Evolutionary conservation across 768 basidiomycete species (phyloP).

Genomic region (Agaricus sinodeliciosus): DNA sequence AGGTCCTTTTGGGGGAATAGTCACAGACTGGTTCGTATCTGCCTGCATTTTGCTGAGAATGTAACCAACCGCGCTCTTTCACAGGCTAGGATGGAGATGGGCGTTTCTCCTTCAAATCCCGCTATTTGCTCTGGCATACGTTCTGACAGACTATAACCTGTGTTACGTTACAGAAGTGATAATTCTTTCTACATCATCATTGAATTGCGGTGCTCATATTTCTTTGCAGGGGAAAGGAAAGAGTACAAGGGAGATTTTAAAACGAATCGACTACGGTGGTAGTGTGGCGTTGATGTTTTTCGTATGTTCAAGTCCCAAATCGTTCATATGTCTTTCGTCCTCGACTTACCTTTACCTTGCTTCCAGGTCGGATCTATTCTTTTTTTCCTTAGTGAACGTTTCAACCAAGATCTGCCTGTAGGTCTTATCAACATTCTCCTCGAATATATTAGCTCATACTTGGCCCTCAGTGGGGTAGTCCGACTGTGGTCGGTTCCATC

Average conservation of each 20-base stretch:
- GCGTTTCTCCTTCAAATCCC: slow-evolving; percentile 75
- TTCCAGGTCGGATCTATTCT: slow-evolving; percentile 50
- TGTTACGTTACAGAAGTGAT: slow-evolving; percentile 50
- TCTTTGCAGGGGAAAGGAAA: slow-evolving; percentile 56
- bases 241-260: slow-evolving; percentile 58
- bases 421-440: slow-evolving; percentile 7
- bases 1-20: slow-evolving; percentile 69
- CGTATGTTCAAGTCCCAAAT: slow-evolving; percentile 30
- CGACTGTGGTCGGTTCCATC: slow-evolving; percentile 46
- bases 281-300: slow-evolving; percentile 54
- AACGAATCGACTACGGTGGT: slow-evolving; percentile 78
- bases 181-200: neutral
- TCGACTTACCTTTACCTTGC: neutral
- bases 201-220: neutral
- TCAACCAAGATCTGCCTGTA: slow-evolving; percentile 61
- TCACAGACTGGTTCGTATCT: slow-evolving; percentile 53
- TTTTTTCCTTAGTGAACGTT: slow-evolving; percentile 65
- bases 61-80: neutral
- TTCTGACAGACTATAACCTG: slow-evolving; percentile 50
- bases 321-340: neutral
- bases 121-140: slow-evolving; percentile 53
- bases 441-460: neutral
- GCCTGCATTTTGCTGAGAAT: neutral
- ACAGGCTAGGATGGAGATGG: slow-evolving; percentile 75
- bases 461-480: slow-evolving; percentile 44